Conservation (phyloP, 2,329 filamentous ascomycete species). For the Zalaria sp. region DNA sequence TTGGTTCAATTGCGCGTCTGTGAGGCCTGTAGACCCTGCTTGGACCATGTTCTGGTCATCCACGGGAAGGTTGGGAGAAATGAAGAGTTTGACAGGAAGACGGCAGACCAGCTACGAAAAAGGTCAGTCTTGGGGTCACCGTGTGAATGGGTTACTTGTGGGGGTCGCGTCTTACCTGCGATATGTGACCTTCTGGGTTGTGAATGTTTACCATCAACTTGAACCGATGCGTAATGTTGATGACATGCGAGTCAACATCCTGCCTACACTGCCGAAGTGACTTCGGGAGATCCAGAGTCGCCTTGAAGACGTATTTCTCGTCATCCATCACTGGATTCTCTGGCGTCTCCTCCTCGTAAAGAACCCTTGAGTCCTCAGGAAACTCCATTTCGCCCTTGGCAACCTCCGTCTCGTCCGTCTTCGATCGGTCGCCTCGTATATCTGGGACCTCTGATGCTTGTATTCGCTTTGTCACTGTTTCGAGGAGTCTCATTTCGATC, state of each 20-base stretch:
- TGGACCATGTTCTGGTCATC: conserved; percentile 72
- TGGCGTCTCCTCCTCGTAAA: conserved; percentile 22
- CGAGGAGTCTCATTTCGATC: conserved; percentile 66
- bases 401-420: conserved; percentile 22
- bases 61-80: conserved; percentile 82
- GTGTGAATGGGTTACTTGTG: not conserved
- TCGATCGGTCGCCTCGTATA: conserved; percentile 16
- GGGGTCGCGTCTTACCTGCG: conserved; percentile 39
- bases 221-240: conserved; percentile 86
- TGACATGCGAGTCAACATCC: conserved; percentile 74
- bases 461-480: conserved; percentile 46
- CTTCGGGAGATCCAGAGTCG: conserved; percentile 58
- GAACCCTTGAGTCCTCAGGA: conserved; percentile 19
- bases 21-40: conserved; percentile 33
- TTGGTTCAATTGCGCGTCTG: conserved; percentile 30
- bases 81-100: conserved; percentile 83
- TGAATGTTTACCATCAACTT: conserved; percentile 82
- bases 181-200: conserved; percentile 89
- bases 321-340: conserved; percentile 25
- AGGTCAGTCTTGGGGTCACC: conserved; percentile 22
- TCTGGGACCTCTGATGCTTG: conserved; percentile 18
- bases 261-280: conserved; percentile 74
- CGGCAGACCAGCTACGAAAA: conserved; percentile 83
- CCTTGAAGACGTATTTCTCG: conserved; percentile 47
- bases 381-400: conserved; percentile 24